phyloP scores from a whole-genome alignment of 371 early-diverging fungal species.

The Mucor circinelloides region DNA sequence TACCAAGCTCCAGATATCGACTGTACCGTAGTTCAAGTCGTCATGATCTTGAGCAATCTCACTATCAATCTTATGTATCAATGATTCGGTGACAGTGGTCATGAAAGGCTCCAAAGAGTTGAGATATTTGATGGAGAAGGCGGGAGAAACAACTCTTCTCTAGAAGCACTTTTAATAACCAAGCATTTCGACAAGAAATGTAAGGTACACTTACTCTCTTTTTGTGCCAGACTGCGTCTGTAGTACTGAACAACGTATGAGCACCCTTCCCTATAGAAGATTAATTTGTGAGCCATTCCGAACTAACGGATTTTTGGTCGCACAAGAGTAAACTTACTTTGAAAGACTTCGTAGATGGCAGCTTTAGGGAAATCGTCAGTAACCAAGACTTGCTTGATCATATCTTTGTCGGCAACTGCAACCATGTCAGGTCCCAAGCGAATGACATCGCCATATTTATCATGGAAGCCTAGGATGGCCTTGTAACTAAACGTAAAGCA shows the following conservation, averaged over 20 bases:
- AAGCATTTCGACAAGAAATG: not conserved
- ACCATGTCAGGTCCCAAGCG: slow-evolving; percentile 16
- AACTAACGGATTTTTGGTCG: not conserved
- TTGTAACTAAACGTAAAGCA: slow-evolving; percentile 9
- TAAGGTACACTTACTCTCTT: slow-evolving; percentile 21
- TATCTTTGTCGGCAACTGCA: slow-evolving; percentile 19
- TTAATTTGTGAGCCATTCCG: not conserved
- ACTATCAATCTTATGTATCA: slow-evolving; percentile 23
- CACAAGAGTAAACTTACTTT: slow-evolving; percentile 14
- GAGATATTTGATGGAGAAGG: slow-evolving; percentile 48
- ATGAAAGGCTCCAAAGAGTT: slow-evolving; percentile 43
- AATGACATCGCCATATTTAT: slow-evolving; percentile 24
- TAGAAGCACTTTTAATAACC: slow-evolving; percentile 1
- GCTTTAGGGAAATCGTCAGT: slow-evolving; percentile 23
- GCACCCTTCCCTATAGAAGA: slow-evolving; percentile 5
- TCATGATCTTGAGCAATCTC: slow-evolving; percentile 18
- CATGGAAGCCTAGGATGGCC: slow-evolving; percentile 12
- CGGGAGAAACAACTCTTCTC: slow-evolving; percentile 50
- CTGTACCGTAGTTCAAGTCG: slow-evolving; percentile 1
- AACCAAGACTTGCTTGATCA: slow-evolving; percentile 18
- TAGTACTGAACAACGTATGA: slow-evolving; percentile 30
- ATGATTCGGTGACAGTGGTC: slow-evolving; percentile 13
- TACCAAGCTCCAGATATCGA: slow-evolving; percentile 40
- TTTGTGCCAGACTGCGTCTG: slow-evolving; percentile 33
- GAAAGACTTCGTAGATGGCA: slow-evolving; percentile 14